Evolutionary conservation across 2,329 filamentous ascomycete genomes (phyloP), one percentile per base, ranked within the genome.

Genomic region (Pseudopyrenochaeta lycopersici): DNA sequence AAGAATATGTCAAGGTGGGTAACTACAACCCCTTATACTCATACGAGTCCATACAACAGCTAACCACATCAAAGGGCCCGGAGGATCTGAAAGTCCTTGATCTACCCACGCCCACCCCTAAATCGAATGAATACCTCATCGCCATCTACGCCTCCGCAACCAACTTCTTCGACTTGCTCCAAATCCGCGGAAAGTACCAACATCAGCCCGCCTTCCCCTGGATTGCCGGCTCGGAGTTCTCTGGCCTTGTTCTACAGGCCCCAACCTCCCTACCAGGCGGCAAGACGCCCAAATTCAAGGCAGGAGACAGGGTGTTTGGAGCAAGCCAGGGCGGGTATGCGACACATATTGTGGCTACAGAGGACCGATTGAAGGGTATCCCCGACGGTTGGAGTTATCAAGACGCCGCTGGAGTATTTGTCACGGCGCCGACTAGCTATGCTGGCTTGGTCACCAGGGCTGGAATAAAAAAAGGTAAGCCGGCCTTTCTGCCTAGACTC

Each of bases 91-190:
- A 81, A 57, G 89, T 96, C 62, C 84, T 86, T 15, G 82, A 86
- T 18, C 84, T 97, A 12, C 87, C 92, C 15, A 90, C 92, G 48
- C 93, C 92, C 1, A 78, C 80, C 1, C 91, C 92, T 1, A 81
- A 83, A 7, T 77, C 86, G 29, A 81, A 90, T 70, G 87, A 97
- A 78, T 98, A 97, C 75, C 83, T 96, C 60, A 90, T 98, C 73
- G 85, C 88, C 70, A 90, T 98, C 68, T 90, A 92, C 77, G 91
- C 94, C 41, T 85, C 90, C 0, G 94, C 92, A 17, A 91, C 91
- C 68, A 98, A 98, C 80, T 98, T 98, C 84, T 98, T 97, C 81
- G 94, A 98, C 75, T 90, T 97, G 52, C 86, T 98, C 49, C 94
- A 98, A 73, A 92, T 97, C 71, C 89, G 92, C 71, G 94, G 94